Conservation (phyloP, 441 rosid genomes). For the Populus hybrid region DNA sequence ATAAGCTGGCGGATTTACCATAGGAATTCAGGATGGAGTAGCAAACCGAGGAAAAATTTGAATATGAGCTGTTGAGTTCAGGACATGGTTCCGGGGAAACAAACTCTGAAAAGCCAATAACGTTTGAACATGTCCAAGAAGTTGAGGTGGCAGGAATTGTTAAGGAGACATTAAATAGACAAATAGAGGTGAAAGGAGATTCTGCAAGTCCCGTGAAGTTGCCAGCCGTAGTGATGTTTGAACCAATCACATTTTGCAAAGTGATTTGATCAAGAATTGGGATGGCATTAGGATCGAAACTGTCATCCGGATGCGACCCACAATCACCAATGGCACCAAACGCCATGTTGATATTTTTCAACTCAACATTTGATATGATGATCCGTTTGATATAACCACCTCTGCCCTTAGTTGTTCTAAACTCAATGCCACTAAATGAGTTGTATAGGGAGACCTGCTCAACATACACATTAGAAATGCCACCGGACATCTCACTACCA, state of each 20-base stretch:
- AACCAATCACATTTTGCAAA: conserved; percentile 51
- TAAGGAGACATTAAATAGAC: conserved; percentile 57
- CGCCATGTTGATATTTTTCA: conserved; percentile 39
- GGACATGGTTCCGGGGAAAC: conserved; percentile 70
- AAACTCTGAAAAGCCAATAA: conserved; percentile 57
- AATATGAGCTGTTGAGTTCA: conserved; percentile 39
- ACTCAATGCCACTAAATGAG: conserved; percentile 58
- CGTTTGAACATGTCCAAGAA: conserved; percentile 65
- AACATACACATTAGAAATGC: conserved; percentile 56
- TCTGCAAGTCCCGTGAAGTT: conserved; percentile 63
- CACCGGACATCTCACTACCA: conserved; percentile 99
- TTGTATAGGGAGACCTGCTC: conserved; percentile 40
- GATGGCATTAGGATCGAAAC: conserved; percentile 61
- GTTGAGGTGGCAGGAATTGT: conserved; percentile 30
- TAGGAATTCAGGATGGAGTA: conserved; percentile 21
- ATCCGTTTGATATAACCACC: conserved; percentile 73
- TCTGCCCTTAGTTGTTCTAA: conserved; percentile 68
- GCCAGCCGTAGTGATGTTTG: conserved; percentile 51
- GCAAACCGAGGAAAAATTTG: conserved; percentile 37
- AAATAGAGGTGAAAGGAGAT: conserved; percentile 66
- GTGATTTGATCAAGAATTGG: conserved; percentile 48
- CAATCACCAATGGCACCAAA: conserved; percentile 50
- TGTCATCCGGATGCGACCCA: conserved; percentile 75
- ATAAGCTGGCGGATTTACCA: conserved; percentile 36
- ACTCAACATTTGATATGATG: conserved; percentile 40